Evolutionary conservation across 805 yeast genomes (phyloP).

Genomic region (Candida gorgasii): DNA sequence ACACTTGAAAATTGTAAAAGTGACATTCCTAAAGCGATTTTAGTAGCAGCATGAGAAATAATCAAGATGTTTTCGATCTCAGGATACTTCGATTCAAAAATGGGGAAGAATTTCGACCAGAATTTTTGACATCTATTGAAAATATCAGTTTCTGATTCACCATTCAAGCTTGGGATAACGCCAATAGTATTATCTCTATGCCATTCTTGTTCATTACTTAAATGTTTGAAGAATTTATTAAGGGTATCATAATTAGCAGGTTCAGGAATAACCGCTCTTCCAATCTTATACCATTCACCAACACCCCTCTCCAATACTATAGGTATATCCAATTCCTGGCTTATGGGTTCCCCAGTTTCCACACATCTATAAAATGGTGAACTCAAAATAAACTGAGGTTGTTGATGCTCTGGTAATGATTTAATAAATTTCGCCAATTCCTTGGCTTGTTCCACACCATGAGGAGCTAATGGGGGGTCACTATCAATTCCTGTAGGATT

Average conservation of each 20-base stretch:
- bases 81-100: conserved; percentile 58
- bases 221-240: conserved; percentile 52
- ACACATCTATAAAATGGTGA: conserved; percentile 91
- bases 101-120: conserved; percentile 56
- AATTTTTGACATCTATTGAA: conserved; percentile 59
- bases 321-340: conserved; percentile 56
- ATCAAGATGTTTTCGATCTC: conserved; percentile 61
- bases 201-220: conserved; percentile 37
- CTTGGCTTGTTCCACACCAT: conserved; percentile 84
- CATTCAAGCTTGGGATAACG: conserved; percentile 59
- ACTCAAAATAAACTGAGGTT: conserved; percentile 69
- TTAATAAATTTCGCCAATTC: conserved; percentile 66
- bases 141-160: conserved; percentile 77
- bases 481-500: conserved; percentile 88
- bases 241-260: conserved; percentile 60
- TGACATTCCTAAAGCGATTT: conserved; percentile 83
- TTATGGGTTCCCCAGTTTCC: conserved; percentile 74
- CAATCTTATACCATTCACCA: conserved; percentile 89
- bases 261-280: conserved; percentile 64
- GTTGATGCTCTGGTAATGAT: conserved; percentile 45
- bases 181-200: conserved; percentile 54
- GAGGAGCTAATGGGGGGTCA: conserved; percentile 85
- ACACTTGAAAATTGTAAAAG: conserved; percentile 55
- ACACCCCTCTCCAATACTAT: conserved; percentile 77
- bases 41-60: conserved; percentile 93